Conservation (phyloP, 495 filamentous ascomycete species). For the Poronia punctata region DNA sequence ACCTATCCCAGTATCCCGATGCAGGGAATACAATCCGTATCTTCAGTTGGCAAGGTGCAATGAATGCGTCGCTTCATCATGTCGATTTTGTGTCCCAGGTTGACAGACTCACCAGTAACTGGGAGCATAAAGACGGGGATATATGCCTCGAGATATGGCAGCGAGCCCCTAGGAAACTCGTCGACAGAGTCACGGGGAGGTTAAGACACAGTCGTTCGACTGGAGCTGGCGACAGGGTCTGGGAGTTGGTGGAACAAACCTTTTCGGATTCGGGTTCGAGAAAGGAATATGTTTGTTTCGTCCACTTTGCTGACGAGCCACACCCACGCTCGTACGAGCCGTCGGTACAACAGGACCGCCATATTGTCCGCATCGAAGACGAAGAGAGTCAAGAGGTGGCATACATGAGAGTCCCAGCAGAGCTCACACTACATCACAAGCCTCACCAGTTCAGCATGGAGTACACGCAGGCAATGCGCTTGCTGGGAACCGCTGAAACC, state of each 20-base stretch:
- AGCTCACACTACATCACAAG: conserved; percentile 1
- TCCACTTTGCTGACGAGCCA: conserved; percentile 10
- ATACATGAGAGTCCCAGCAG: conserved; percentile 17
- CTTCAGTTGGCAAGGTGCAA: conserved; percentile 6
- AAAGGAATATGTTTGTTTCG: conserved; percentile 8
- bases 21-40: too few species aligned
- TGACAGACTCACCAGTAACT: conserved; percentile 6
- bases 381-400: conserved; percentile 1
- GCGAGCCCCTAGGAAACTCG: background rate
- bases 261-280: background rate
- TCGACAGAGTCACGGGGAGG: conserved; percentile 4
- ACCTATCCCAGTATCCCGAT: too few species aligned
- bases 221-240: background rate
- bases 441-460: conserved; percentile 14
- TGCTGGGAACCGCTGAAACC: background rate
- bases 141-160: conserved; percentile 19
- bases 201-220: background rate
- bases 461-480: conserved; percentile 13
- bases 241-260: conserved; percentile 3
- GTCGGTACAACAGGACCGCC: background rate
- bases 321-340: conserved; percentile 11
- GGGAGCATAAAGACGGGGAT: conserved; percentile 1
- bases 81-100: conserved; percentile 1
- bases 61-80: background rate
- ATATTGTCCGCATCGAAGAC: conserved; percentile 15